Conservation (phyloP, 176 grass and related monocot genomes). For the Avena insularis region DNA sequence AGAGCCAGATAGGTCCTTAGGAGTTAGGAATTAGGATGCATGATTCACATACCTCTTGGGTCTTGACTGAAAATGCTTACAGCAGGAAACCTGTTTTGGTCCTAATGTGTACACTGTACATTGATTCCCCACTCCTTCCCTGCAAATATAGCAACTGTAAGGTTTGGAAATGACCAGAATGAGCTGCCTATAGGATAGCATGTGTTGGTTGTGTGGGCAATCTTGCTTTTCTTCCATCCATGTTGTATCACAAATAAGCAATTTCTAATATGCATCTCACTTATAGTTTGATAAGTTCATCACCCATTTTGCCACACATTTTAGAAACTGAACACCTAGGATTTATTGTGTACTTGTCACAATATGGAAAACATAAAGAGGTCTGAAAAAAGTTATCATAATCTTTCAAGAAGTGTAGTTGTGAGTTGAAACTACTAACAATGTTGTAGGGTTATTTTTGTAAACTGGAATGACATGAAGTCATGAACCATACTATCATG, state of each 20-base stretch:
- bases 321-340: background rate
- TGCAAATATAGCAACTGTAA: background rate
- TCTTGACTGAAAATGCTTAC: background rate
- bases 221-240: background rate
- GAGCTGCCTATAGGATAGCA: constrained; percentile 9
- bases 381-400: no score
- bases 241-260: background rate
- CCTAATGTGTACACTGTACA: constrained; percentile 13
- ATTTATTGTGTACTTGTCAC: background rate
- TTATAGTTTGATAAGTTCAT: background rate
- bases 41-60: constrained; percentile 19
- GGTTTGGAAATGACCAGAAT: background rate
- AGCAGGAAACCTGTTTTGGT: background rate
- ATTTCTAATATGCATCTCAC: background rate
- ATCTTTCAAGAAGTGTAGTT: background rate
- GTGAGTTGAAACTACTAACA: background rate
- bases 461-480: no score
- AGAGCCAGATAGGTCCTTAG: background rate
- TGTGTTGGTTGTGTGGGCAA: background rate
- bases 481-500: no score
- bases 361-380: background rate
- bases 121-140: background rate
- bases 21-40: background rate
- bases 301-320: background rate
- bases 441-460: background rate